A percentile compares a stretch with the other conserved stretches of the same genome.
phyloP scores from a whole-genome alignment of 148 eudicot genomes.

The Cornus florida region DNA sequence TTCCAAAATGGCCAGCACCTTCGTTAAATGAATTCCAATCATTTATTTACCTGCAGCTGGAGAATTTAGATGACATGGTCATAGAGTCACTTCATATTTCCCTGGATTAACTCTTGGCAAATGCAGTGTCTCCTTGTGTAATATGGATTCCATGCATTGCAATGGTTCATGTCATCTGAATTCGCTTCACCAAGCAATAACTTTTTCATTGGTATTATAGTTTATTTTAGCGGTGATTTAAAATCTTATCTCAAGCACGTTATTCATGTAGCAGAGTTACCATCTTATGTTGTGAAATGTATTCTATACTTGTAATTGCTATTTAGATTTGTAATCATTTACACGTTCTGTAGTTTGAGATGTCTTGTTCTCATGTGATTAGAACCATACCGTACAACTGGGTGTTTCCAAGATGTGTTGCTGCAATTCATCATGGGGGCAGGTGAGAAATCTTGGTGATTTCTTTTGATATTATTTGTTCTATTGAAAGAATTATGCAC shows the following conservation, averaged over 20 bases:
- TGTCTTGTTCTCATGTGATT: conserved; percentile 4
- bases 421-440: conserved; percentile 93
- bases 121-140: no score
- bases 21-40: no score
- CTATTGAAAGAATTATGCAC: not conserved
- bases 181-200: not conserved
- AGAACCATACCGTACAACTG: conserved; percentile 81
- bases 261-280: not conserved
- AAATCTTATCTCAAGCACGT: not conserved
- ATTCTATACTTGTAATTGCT: not conserved
- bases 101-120: no score
- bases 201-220: not conserved
- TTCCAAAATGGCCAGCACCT: no score
- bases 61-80: no score
- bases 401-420: conserved; percentile 81
- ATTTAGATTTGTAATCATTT: not conserved
- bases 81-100: no score
- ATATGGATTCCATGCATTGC: no score
- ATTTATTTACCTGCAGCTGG: no score
- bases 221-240: not conserved
- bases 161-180: not conserved
- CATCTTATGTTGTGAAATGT: not conserved
- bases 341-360: not conserved
- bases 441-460: conserved; percentile 37
- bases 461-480: conserved; percentile 1